Conservation (phyloP, 768 basidiomycete species). For the Ramaria sp. region DNA sequence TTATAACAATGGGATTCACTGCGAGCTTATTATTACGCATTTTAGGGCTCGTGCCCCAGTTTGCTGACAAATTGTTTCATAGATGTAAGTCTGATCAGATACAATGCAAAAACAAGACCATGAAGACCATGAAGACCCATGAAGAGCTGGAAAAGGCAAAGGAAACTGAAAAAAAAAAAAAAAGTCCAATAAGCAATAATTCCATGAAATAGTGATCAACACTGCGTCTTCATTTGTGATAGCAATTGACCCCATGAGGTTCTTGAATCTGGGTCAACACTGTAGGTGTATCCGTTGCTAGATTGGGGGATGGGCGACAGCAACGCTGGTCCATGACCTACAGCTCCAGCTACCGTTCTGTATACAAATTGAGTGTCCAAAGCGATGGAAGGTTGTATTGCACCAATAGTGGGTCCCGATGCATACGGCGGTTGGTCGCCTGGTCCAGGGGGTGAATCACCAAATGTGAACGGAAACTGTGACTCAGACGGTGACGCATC, state of each 20-base stretch:
- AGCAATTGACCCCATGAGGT: not conserved
- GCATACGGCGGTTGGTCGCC: not conserved
- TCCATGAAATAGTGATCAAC: not conserved
- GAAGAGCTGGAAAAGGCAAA: too few species aligned
- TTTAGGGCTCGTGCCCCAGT: too few species aligned
- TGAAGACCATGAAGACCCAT: too few species aligned
- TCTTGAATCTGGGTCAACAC: not conserved
- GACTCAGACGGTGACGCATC: slow-evolving; percentile 1
- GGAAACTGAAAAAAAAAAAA: too few species aligned
- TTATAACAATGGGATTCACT: too few species aligned
- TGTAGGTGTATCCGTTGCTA: not conserved
- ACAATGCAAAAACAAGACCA: too few species aligned
- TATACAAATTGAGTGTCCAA: too few species aligned
- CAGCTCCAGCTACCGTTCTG: not conserved
- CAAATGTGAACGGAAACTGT: slow-evolving; percentile 1
- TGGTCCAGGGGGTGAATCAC: not conserved
- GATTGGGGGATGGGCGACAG: too few species aligned
- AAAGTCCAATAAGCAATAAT: too few species aligned
- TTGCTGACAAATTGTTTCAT: too few species aligned
- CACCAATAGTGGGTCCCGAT: not conserved
- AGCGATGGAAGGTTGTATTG: not conserved
- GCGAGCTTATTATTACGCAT: too few species aligned
- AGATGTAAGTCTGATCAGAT: too few species aligned
- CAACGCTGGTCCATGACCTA: not conserved
- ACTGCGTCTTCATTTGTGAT: not conserved